Conservation (phyloP, 2,329 filamentous ascomycete species). For the Rugonectria rugulosa region DNA sequence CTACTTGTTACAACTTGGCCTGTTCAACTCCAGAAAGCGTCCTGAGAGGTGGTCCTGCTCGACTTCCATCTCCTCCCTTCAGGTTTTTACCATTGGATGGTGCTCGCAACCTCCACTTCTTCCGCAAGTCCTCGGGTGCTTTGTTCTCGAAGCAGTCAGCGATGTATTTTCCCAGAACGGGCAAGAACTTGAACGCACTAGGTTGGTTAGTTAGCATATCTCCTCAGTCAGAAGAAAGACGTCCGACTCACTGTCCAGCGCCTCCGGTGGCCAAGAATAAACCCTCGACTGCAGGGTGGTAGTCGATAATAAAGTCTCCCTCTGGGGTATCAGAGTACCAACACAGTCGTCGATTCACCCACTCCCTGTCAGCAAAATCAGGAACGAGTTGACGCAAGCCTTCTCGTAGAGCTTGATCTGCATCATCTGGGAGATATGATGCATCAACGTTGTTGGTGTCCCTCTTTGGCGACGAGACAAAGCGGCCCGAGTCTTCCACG, state of each 20-base stretch:
- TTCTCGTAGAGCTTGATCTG: constrained; percentile 57
- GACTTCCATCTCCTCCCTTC: constrained; percentile 41
- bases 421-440: constrained; percentile 58
- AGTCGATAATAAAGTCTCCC: constrained; percentile 68
- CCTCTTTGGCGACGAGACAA: constrained; percentile 44
- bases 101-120: constrained; percentile 41
- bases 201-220: background rate
- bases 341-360: constrained; percentile 61
- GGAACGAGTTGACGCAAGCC: constrained; percentile 63
- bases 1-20: constrained; percentile 32
- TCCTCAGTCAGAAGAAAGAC: background rate
- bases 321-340: constrained; percentile 72
- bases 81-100: constrained; percentile 3
- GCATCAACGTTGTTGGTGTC: constrained; percentile 49
- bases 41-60: constrained; percentile 39
- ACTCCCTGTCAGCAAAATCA: constrained; percentile 58
- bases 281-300: constrained; percentile 58
- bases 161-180: constrained; percentile 31
- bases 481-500: constrained; percentile 26
- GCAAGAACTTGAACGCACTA: constrained; percentile 34
- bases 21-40: constrained; percentile 37
- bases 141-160: constrained; percentile 45
- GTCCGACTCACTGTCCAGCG: constrained; percentile 35
- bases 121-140: constrained; percentile 34
- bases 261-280: constrained; percentile 57